These are phyloP conservation scores for Apostasia shenzhenica DNA, from an alignment of 106 monocot species.

Conservation along the genomic window DNA sequence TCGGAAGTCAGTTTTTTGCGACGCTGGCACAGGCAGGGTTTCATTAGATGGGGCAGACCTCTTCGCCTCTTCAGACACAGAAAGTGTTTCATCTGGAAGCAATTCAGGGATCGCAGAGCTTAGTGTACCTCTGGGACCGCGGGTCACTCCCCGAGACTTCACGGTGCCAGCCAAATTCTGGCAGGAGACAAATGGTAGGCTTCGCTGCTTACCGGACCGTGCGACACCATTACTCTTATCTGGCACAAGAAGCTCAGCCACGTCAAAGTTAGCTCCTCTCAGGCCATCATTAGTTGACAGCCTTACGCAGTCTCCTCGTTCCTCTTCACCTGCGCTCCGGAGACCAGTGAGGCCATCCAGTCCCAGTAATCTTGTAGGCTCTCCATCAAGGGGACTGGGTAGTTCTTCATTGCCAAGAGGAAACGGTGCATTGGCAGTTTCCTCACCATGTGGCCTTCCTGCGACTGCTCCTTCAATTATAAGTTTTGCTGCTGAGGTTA, in stretches of 20 bases:
- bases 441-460: constrained; percentile 13
- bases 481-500: constrained; percentile 82
- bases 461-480: constrained; percentile 85
- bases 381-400: constrained; percentile 40
- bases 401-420: constrained; percentile 48
- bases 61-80: constrained; percentile 63
- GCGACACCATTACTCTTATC: constrained; percentile 21
- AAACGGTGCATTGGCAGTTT: constrained; percentile 4
- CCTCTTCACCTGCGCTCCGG: constrained; percentile 23
- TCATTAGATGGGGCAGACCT: constrained; percentile 49
- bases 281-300: constrained; percentile 32
- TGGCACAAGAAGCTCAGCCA: constrained; percentile 4
- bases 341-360: constrained; percentile 32
- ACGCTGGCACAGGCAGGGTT: constrained; percentile 27
- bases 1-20: constrained; percentile 50
- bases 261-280: constrained; percentile 19
- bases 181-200: constrained; percentile 63
- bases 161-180: constrained; percentile 67
- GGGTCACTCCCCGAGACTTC: constrained; percentile 32
- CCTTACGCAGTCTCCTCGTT: constrained; percentile 22
- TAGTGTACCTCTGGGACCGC: constrained; percentile 10
- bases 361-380: constrained; percentile 27
- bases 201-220: constrained; percentile 45
- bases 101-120: constrained; percentile 56
- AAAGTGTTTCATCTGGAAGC: constrained; percentile 87